phyloP scores from a whole-genome alignment of 192 early-diverging fungal genomes.

The Pilaira anomala region DNA sequence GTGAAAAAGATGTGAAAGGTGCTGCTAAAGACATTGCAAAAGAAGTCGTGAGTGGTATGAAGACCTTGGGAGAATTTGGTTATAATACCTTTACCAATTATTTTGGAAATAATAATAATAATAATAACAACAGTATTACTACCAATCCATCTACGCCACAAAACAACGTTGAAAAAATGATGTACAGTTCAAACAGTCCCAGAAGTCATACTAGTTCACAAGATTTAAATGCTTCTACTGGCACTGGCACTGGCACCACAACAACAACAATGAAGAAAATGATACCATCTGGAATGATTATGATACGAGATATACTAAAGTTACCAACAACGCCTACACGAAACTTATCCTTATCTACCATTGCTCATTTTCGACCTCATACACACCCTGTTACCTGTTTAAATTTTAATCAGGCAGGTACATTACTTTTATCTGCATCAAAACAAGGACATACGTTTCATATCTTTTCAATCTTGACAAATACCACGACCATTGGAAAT shows the following conservation, averaged over 20 bases:
- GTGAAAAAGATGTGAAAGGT: constrained; percentile 47
- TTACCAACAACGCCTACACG: constrained; percentile 10
- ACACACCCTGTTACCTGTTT: constrained; percentile 60
- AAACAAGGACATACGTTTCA: constrained; percentile 73
- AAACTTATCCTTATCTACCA: constrained; percentile 32
- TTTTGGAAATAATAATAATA: constrained; percentile 26
- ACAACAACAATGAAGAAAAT: constrained; percentile 10
- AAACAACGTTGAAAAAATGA: background rate
- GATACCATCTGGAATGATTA: constrained; percentile 35
- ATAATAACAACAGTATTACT: background rate
- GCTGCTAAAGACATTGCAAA: constrained; percentile 75
- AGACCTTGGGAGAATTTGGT: constrained; percentile 60
- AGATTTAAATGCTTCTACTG: background rate
- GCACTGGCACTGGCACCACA: background rate
- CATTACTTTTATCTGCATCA: constrained; percentile 67
- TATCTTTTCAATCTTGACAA: constrained; percentile 55
- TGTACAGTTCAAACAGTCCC: too few relatives aligned
- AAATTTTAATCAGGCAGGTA: constrained; percentile 63
- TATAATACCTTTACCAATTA: constrained; percentile 68
- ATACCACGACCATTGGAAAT: constrained; percentile 27
- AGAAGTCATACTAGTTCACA: too few relatives aligned
- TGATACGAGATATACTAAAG: constrained; percentile 45
- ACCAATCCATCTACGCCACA: background rate
- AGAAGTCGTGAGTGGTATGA: constrained; percentile 76
- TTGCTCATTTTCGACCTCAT: constrained; percentile 73